A percentile compares a stretch with the other conserved stretches of the same genome.
Evolutionary conservation across 2,329 filamentous ascomycete genomes (phyloP).

Genomic region (Penicillium sp.): DNA sequence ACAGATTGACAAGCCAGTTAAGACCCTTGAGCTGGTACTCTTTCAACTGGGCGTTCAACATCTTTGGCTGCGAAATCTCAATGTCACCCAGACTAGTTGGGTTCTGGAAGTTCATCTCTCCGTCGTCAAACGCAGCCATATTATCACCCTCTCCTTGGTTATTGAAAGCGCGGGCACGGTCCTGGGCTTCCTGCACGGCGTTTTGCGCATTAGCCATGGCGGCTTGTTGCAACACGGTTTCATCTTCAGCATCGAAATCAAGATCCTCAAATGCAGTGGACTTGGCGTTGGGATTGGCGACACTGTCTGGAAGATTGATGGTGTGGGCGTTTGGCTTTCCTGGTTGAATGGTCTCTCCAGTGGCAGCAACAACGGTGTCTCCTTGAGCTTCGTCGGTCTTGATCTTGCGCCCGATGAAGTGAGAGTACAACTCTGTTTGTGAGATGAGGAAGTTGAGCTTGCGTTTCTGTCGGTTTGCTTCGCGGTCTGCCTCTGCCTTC

Average conservation of each 20-base stretch:
- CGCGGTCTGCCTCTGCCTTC: slow-evolving; percentile 93
- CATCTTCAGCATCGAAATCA: slow-evolving; percentile 93
- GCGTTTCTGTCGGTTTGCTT: slow-evolving; percentile 94
- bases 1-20: slow-evolving; percentile 98
- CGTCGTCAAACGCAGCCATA: slow-evolving; percentile 78
- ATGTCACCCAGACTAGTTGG: slow-evolving; percentile 92
- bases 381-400: slow-evolving; percentile 96
- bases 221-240: slow-evolving; percentile 73
- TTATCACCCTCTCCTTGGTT: slow-evolving; percentile 61
- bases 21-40: slow-evolving; percentile 99
- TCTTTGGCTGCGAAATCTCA: slow-evolving; percentile 88
- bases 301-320: slow-evolving; percentile 49
- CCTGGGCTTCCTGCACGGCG: slow-evolving; percentile 89
- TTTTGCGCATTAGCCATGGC: slow-evolving; percentile 95
- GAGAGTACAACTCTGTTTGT: slow-evolving; percentile 96
- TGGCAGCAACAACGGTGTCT: slow-evolving; percentile 66
- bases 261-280: slow-evolving; percentile 93
- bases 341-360: slow-evolving; percentile 44
- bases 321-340: slow-evolving; percentile 40
- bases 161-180: slow-evolving; percentile 91
- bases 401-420: slow-evolving; percentile 99
- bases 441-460: slow-evolving; percentile 99
- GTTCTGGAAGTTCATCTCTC: slow-evolving; percentile 99
- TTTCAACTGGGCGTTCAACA: slow-evolving; percentile 91
- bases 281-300: slow-evolving; percentile 58